Evolutionary conservation across 345 rosid genomes (phyloP).

Genomic region (Brassica incana): DNA sequence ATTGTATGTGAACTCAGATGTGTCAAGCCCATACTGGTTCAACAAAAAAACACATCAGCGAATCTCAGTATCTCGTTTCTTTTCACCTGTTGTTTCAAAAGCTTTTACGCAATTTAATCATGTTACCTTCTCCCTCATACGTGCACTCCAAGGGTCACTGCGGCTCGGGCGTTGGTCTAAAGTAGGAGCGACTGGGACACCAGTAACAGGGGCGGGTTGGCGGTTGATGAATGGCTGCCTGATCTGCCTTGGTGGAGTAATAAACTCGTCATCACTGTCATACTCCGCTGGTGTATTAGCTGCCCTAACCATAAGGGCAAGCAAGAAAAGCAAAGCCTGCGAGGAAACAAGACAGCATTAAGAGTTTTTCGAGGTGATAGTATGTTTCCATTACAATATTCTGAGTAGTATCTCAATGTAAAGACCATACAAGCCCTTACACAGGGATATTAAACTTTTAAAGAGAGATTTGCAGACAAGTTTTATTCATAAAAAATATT

Average conservation of each 20-base stretch:
- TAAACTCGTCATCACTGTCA: constrained; percentile 92
- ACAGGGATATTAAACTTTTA: background rate
- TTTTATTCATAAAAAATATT: background rate
- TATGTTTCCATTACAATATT: background rate
- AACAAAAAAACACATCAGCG: constrained; percentile 14
- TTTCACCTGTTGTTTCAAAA: background rate
- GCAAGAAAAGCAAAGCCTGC: constrained; percentile 85
- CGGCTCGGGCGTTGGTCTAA: constrained; percentile 88
- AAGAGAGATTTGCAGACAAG: background rate
- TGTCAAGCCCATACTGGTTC: constrained; percentile 90
- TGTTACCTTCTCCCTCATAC: constrained; percentile 95
- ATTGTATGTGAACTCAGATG: constrained; percentile 91
- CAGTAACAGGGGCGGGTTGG: constrained; percentile 67
- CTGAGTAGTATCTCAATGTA: background rate
- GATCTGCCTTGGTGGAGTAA: constrained; percentile 71
- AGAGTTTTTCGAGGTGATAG: constrained; percentile 3
- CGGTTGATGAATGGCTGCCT: constrained; percentile 82
- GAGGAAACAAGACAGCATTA: constrained; percentile 16
- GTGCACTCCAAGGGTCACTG: constrained; percentile 98
- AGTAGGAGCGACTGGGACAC: constrained; percentile 76
- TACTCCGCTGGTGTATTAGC: constrained; percentile 76
- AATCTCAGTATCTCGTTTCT: background rate
- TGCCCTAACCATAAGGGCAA: constrained; percentile 79
- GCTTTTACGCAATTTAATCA: background rate
- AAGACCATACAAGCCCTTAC: background rate